Evolutionary conservation across 768 basidiomycete genomes (phyloP), one percentile per base, ranked within the genome.

Genomic region (Sarcomyxa edulis): DNA sequence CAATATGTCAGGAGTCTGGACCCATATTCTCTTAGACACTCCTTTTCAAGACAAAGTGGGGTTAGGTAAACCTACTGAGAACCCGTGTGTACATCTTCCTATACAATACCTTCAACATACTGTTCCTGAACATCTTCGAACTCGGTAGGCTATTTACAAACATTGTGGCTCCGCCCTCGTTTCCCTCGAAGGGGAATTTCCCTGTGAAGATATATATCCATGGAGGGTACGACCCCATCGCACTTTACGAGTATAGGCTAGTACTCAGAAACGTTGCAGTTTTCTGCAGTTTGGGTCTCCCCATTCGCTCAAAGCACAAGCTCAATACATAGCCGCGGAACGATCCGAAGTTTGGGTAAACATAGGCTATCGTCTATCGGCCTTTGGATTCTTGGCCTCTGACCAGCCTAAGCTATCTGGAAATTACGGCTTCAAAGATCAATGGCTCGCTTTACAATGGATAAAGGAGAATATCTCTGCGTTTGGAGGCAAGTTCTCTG

Each of bases 341-440:
- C 66, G 78, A 15, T 71, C 71, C 4, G 78, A 86, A 57, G 71
- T 90, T 11, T 81, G 79, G 71, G 78, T 90, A 6, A 84, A 87
- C 49, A 72, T 88, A 9, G 85, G 82, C 24, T 86, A 87, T 53
- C 75, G 85, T 15, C 62, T 89, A 10, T 84, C 83, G 0, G 84
- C 72, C 1, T 83, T 88, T 48, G 86, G 86, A 0, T 90, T 86
- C 50, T 61, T 90, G 15, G 84, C 83, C 0, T 71, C 70, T 46
- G 78, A 82, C 31, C 55, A 72, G 42, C 83, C 82, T 9, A 52
- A 59, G 28, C 53, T 89, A 32, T 63, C 65, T 11, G 86, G 87
- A 3, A 90, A 89, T 50, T 89, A 81, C 53, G 85, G 86, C 1
- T 89, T 89, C 64, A 88, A 87, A 56, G 86, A 89, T 50, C 84